Base-by-base conservation (phyloP, 2,329 filamentous ascomycete species). In the Westerdykella ornata region DNA sequence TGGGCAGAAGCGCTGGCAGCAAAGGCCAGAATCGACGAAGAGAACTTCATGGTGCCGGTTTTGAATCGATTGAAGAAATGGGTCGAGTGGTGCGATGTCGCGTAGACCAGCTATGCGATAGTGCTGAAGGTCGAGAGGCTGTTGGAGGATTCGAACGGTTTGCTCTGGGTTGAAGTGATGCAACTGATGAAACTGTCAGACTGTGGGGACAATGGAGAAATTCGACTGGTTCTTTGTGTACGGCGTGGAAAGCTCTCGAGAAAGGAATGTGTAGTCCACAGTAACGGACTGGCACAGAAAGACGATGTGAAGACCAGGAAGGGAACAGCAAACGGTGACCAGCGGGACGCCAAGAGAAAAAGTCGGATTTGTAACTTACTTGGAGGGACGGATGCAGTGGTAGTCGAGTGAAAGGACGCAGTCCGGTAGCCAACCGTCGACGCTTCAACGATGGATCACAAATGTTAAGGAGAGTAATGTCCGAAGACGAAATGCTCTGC, bases 1-100 rank as follows among this genome's bases (percentile, higher is more conserved):
- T 97, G 92, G 33, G 84, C 87, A 37, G 78, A 75, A 54, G 74
- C 77, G 41, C 77, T 53, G 46, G 78, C 68, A 52, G 76, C 73
- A 57, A 88, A 64, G 26, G 60, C 75, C 44, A 76, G 52, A 52
- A 72, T 70, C 47, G 78, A 56, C 51, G 72, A 62, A 56, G 78
- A 77, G 69, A 72, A 69, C 63, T 68, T 68, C 56, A 66, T 76
- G 54, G 57, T 51, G 36, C 8, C 8, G 7, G 16, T 33, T 34
- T 33, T 35, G 36, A 35, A 34, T 41, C 39, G 53, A 52, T 44
- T 46, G 43, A 42, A 42, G 44, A 44, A 42, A 26, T 26, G 29
- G 50, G 19, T 49, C 30, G 30, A 11, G 35, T 46, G 54, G 43
- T 52, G 47, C 35, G 28, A 49, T 45, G 63, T 65, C 60, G 63